Conservation (phyloP, 768 basidiomycete species). For the Boletus edulis region DNA sequence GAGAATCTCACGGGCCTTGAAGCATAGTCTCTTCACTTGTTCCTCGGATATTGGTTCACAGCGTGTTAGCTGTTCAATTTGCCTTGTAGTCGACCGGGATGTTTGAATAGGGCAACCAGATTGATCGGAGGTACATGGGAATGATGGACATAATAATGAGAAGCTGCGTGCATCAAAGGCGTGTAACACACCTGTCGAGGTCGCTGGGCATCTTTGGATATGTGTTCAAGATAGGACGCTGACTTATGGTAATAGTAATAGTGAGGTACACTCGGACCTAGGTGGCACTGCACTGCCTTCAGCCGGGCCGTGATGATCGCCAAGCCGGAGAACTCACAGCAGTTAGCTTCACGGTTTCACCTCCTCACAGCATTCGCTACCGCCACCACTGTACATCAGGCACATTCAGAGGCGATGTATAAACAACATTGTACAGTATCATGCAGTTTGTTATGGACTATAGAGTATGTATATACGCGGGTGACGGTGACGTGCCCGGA, state of each 20-base stretch:
- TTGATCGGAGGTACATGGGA: slow-evolving; percentile 26
- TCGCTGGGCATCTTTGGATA: slow-evolving; percentile 47
- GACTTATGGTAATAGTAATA: slow-evolving; percentile 26
- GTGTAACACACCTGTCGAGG: slow-evolving; percentile 50
- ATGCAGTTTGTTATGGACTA: slow-evolving; percentile 27
- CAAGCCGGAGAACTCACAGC: slow-evolving; percentile 5
- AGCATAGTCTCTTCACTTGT: slow-evolving; percentile 91
- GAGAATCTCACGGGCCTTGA: slow-evolving; percentile 94
- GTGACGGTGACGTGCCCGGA: slow-evolving; percentile 21
- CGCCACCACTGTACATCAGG: slow-evolving; percentile 24
- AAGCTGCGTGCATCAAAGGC: slow-evolving; percentile 27
- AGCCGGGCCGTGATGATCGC: slow-evolving; percentile 22
- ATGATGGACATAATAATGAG: slow-evolving; percentile 24
- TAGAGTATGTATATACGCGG: slow-evolving; percentile 33
- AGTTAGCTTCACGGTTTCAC: not conserved
- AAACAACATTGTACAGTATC: slow-evolving; percentile 35
- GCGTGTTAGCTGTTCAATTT: slow-evolving; percentile 90
- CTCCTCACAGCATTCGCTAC: slow-evolving; percentile 7
- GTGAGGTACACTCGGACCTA: slow-evolving; percentile 17
- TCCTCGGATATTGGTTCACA: slow-evolving; percentile 96
- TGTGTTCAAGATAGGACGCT: slow-evolving; percentile 26
- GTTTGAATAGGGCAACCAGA: slow-evolving; percentile 11
- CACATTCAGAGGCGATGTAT: slow-evolving; percentile 23
- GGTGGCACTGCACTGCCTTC: slow-evolving; percentile 28
- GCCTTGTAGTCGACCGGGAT: slow-evolving; percentile 47